Percentiles rank a stretch among this genome's conserved stretches.
These are phyloP conservation scores for Candida pseudoviswanathii DNA, from an alignment of 1,139 yeast genomes.

Conservation along the genomic window DNA sequence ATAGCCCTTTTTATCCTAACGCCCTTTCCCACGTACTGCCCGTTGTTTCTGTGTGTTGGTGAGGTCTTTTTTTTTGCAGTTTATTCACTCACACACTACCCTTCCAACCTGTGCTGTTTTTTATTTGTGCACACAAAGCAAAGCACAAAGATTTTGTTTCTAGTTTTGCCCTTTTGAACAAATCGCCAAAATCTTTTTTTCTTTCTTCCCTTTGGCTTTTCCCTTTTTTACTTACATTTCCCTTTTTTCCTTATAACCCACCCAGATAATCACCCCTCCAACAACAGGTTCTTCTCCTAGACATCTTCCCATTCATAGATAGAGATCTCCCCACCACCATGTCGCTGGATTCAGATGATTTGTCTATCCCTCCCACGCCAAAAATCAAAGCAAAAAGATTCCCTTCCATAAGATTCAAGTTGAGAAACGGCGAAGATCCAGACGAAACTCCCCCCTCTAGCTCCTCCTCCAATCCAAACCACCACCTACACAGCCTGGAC, in stretches of 20 bases:
- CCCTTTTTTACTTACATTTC: background rate
- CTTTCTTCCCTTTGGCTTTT: background rate
- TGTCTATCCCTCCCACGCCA: constrained; percentile 16
- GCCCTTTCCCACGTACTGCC: no score
- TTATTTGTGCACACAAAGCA: no score
- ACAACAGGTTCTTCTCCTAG: no score
- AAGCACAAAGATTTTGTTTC: background rate
- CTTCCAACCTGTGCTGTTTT: no score
- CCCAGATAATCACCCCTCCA: no score
- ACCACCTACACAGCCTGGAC: background rate
- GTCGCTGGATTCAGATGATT: constrained; percentile 11
- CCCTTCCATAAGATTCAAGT: constrained; percentile 28
- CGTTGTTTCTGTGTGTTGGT: no score
- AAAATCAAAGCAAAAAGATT: constrained; percentile 17
- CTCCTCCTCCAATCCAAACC: constrained; percentile 12
- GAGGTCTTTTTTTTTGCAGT: no score
- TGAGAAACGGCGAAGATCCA: constrained; percentile 17
- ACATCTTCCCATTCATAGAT: background rate
- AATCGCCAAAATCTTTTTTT: background rate
- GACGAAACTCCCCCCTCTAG: background rate
- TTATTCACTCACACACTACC: no score
- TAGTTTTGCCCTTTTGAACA: background rate
- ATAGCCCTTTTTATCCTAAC: no score
- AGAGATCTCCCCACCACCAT: background rate
- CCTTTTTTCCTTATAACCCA: no score